phyloP scores from a whole-genome alignment of 257 asterid species.

The Fraxinus pennsylvanica region DNA sequence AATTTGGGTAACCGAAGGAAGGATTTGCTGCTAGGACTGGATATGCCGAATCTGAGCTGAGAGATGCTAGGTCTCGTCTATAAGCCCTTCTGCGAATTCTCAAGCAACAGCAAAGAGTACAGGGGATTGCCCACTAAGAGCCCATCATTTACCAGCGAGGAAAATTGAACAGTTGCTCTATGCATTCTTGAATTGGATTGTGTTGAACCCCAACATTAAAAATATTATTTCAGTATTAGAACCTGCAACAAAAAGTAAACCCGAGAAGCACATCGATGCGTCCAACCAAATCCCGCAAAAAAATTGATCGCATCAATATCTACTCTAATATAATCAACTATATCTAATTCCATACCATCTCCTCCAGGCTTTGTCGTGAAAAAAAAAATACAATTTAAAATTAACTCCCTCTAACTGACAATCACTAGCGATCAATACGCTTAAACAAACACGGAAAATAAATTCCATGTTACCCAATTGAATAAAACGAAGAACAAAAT shows the following conservation, averaged over 20 bases:
- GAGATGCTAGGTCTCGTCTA: too few species aligned
- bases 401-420: neutral
- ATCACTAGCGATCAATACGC: neutral
- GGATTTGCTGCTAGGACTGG: too few species aligned
- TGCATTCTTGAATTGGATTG: too few species aligned
- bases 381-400: conserved; percentile 7
- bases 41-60: too few species aligned
- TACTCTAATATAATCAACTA: neutral
- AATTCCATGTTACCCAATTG: neutral
- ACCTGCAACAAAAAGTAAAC: conserved; percentile 10
- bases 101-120: too few species aligned
- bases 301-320: neutral
- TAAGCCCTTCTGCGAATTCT: too few species aligned
- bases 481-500: conserved; percentile 2
- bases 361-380: neutral
- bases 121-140: too few species aligned
- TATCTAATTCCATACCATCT: neutral
- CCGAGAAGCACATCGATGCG: neutral
- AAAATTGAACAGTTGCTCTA: too few species aligned
- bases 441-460: neutral
- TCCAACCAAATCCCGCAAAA: neutral
- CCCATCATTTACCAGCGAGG: too few species aligned
- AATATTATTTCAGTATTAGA: conserved; percentile 1
- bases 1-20: too few species aligned
- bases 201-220: neutral